Evolutionary conservation across 1,284 basidiomycete species (phyloP).

Genomic region (Ustilago crameri): DNA sequence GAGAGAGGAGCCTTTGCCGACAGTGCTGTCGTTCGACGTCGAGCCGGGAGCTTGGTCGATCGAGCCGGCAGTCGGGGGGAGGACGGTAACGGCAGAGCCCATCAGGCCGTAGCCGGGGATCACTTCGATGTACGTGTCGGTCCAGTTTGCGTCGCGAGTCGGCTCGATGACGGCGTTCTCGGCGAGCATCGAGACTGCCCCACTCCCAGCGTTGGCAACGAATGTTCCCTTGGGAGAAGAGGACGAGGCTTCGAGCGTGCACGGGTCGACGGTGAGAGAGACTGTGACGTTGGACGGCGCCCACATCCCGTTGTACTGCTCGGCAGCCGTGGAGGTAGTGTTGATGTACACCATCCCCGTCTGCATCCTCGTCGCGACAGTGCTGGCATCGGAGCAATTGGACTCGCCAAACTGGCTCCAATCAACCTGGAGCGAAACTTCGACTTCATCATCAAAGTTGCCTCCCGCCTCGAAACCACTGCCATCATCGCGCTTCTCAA

Average conservation of each 20-base stretch:
- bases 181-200: slow-evolving; percentile 30
- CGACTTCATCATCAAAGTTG: slow-evolving; percentile 33
- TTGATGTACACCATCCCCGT: slow-evolving; percentile 33
- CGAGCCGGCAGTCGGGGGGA: slow-evolving; percentile 26
- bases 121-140: slow-evolving; percentile 73
- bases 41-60: slow-evolving; percentile 5
- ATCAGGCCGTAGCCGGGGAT: slow-evolving; percentile 68
- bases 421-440: slow-evolving; percentile 18
- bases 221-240: slow-evolving; percentile 71
- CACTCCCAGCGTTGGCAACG: slow-evolving; percentile 19
- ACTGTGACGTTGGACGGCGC: slow-evolving; percentile 24
- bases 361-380: slow-evolving; percentile 3
- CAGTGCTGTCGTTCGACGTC: slow-evolving; percentile 1
- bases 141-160: slow-evolving; percentile 70
- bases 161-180: slow-evolving; percentile 12
- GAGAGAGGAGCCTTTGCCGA: slow-evolving; percentile 19
- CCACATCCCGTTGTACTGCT: slow-evolving; percentile 23
- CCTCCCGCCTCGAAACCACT: slow-evolving; percentile 13
- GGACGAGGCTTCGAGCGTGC: slow-evolving; percentile 74
- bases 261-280: slow-evolving; percentile 66
- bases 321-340: slow-evolving; percentile 9
- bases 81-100: slow-evolving; percentile 32
- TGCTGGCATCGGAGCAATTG: slow-evolving; percentile 8
- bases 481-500: slow-evolving; percentile 9
- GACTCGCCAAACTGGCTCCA: slow-evolving; percentile 10